These are phyloP conservation scores for Penstemon barbatus DNA, from an alignment of 257 asterid genomes.

Conservation along the genomic window DNA sequence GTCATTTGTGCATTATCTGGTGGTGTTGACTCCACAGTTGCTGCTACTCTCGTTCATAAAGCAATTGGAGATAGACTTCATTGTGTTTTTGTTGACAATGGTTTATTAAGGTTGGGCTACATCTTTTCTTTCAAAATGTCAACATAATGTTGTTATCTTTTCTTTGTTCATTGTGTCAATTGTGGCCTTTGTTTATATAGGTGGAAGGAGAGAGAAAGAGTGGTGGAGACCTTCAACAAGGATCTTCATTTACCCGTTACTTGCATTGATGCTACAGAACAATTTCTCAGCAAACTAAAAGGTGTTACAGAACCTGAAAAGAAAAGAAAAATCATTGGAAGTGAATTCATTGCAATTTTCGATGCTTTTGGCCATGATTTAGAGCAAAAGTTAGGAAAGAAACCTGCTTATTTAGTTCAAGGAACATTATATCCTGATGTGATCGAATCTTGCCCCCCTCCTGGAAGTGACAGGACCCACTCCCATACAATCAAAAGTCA, in stretches of 20 bases:
- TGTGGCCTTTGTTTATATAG: conserved; percentile 36
- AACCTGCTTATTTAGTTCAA: conserved; percentile 81
- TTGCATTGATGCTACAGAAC: conserved; percentile 82
- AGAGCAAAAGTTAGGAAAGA: conserved; percentile 67
- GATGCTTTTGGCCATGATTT: conserved; percentile 77
- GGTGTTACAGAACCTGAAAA: conserved; percentile 95
- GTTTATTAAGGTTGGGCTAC: conserved; percentile 68
- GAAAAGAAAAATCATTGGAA: conserved; percentile 92
- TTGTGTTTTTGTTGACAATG: conserved; percentile 93
- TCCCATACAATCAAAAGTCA: conserved; percentile 98
- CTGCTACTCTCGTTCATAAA: conserved; percentile 90
- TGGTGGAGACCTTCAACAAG: conserved; percentile 80
- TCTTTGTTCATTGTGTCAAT: conserved; percentile 1
- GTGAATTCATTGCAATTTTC: conserved; percentile 77
- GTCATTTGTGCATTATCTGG: conserved; percentile 98
- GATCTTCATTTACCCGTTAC: conserved; percentile 94
- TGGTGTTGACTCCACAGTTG: conserved; percentile 96
- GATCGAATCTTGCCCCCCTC: conserved; percentile 98
- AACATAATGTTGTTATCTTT: not conserved
- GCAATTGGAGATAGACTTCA: conserved; percentile 98
- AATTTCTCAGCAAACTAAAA: conserved; percentile 81
- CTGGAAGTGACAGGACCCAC: conserved; percentile 95
- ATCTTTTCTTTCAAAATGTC: not conserved
- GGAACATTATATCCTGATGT: conserved; percentile 98
- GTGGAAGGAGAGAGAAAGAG: conserved; percentile 84